Evolutionary conservation across 2,329 filamentous ascomycete genomes (phyloP), one percentile per base, ranked within the genome.

Genomic region (Colletotrichum sp.): DNA sequence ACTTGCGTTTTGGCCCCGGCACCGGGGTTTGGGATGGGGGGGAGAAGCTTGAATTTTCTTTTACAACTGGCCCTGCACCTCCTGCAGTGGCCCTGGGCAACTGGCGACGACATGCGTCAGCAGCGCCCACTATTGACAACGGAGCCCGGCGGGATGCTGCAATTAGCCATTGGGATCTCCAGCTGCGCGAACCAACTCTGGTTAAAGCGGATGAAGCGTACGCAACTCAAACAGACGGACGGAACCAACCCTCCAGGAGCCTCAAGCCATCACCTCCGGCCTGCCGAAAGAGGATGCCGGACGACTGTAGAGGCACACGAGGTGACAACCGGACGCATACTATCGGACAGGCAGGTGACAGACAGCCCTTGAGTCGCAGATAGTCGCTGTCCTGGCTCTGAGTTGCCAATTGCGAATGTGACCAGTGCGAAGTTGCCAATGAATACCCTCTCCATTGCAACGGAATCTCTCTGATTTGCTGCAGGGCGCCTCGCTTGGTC

Each of bases 221-320:
- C 34, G 36, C 63, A 66, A 21, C 34, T 64, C 36, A 44, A 74
- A 65, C 16, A 34, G 72, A 74, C 34, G 16, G 57, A 32, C 72
- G 60, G 72, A 71, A 63, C 60, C 59, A 39, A 55, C 28, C 60
- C 72, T 74, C 72, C 72, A 71, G 44, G 36, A 52, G 44, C 44
- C 44, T 52, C 44, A 52, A 52, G 44, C 62, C 28, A 28, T 66
- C 34, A 64, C n/a, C 62, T 44, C 32, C 28, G 28, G 59, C 59
- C 28, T 64, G 34, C 32, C 62, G 24, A 64, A 39, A 26, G 15
- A 34, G 62, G 28, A 65, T 34, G 62, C 32, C 62, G 21, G 62
- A 24, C 34, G 12, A 12, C n/a, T 36, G 32, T 6, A 34, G 34
- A 18, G 21, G 10, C 59, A 64, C 32, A 9, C 3, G 62, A 65